Conservation (phyloP, 2,329 filamentous ascomycete genomes). For the Neonectria punicea region DNA sequence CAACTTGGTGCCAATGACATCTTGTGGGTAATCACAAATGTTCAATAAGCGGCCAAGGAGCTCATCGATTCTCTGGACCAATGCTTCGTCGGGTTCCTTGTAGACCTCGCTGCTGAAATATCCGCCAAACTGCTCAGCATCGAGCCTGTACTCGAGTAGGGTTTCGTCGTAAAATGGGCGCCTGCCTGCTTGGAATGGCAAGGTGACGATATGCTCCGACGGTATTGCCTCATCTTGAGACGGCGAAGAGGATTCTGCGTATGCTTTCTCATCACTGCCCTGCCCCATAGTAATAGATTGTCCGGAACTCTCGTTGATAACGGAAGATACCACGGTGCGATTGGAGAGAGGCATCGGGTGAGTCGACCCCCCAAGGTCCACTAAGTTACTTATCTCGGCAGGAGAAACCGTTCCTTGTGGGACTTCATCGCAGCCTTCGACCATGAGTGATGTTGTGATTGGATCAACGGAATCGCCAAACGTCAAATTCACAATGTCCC, state of each 20-base stretch:
- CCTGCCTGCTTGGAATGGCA: conserved; percentile 65
- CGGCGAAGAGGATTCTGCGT: conserved; percentile 33
- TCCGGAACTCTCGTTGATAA: conserved; percentile 35
- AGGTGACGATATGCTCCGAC: conserved; percentile 62
- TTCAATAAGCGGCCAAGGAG: conserved; percentile 63
- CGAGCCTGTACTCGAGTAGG: conserved; percentile 55
- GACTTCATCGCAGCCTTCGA: conserved; percentile 31
- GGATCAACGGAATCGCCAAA: conserved; percentile 33
- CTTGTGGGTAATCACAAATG: conserved; percentile 67
- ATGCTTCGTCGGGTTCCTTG: conserved; percentile 50
- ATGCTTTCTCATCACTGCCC: conserved; percentile 36
- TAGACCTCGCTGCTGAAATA: conserved; percentile 54
- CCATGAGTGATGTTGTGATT: conserved; percentile 34
- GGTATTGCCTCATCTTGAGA: conserved; percentile 21
- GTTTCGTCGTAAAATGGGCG: conserved; percentile 63
- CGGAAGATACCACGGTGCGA: conserved; percentile 31
- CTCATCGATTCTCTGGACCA: conserved; percentile 60
- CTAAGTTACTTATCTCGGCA: conserved; percentile 49
- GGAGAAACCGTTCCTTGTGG: conserved; percentile 51
- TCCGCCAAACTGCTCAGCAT: conserved; percentile 58
- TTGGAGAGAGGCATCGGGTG: conserved; percentile 36
- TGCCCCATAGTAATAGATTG: conserved; percentile 43
- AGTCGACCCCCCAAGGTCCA: conserved; percentile 35
- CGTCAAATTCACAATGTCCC: conserved; percentile 31
- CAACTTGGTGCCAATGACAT: conserved; percentile 57